These are phyloP conservation scores for Ustilago trichophora DNA, from an alignment of 1,284 basidiomycete species.

Conservation along the genomic window DNA sequence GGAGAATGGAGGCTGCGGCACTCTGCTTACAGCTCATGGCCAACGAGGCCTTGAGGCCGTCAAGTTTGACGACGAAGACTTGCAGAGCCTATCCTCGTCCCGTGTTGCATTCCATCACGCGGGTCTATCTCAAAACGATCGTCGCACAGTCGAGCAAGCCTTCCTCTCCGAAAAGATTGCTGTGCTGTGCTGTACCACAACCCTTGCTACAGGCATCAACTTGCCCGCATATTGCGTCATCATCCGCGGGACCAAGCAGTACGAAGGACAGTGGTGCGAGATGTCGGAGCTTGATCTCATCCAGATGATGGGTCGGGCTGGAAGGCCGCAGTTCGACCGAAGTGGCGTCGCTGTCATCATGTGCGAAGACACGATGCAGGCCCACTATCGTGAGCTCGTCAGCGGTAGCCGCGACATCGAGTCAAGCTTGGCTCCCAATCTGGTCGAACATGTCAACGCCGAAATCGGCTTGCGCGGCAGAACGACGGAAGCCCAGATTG, in stretches of 20 bases:
- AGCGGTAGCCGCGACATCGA: slow-evolving; percentile 48
- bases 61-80: slow-evolving; percentile 42
- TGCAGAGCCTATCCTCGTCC: slow-evolving; percentile 37
- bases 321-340: slow-evolving; percentile 88
- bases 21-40: neutral
- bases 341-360: slow-evolving; percentile 60
- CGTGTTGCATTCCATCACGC: slow-evolving; percentile 89
- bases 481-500: slow-evolving; percentile 20
- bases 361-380: slow-evolving; percentile 48
- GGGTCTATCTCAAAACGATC: slow-evolving; percentile 78
- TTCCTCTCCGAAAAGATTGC: slow-evolving; percentile 74
- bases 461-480: slow-evolving; percentile 43
- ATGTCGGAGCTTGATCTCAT: slow-evolving; percentile 56
- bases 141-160: slow-evolving; percentile 76
- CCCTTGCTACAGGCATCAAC: slow-evolving; percentile 87
- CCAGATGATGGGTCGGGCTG: slow-evolving; percentile 78
- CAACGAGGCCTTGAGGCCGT: slow-evolving; percentile 3
- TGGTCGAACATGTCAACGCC: slow-evolving; percentile 57
- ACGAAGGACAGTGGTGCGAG: slow-evolving; percentile 49
- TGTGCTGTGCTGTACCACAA: slow-evolving; percentile 68
- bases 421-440: slow-evolving; percentile 38
- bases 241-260: slow-evolving; percentile 56
- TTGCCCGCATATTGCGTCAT: slow-evolving; percentile 69
- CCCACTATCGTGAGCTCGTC: slow-evolving; percentile 48
- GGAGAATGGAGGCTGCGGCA: slow-evolving; percentile 24